These are phyloP conservation scores for Sporothrix variecibatus DNA, from an alignment of 2,329 filamentous ascomycete genomes.

Conservation along the genomic window DNA sequence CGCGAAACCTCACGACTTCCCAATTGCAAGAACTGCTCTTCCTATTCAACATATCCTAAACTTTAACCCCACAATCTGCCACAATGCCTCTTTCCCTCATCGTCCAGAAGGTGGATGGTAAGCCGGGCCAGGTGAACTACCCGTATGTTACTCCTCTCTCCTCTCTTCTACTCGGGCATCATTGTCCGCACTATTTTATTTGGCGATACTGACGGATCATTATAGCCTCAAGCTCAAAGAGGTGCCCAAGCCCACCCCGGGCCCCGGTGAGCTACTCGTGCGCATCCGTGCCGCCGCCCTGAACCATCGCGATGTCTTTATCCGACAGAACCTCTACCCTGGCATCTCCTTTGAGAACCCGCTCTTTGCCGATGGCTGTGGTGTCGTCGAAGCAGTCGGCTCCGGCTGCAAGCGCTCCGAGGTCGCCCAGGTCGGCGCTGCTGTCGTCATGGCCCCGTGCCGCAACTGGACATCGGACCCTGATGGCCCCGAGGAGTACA, in stretches of 20 bases:
- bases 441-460: conserved; percentile 77
- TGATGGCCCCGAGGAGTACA: conserved; percentile 69
- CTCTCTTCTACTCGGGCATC: background rate
- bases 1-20: background rate
- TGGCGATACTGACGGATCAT: background rate
- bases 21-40: background rate
- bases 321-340: conserved; percentile 89
- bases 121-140: conserved; percentile 87
- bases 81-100: conserved; percentile 60
- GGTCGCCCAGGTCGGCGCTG: conserved; percentile 57
- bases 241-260: conserved; percentile 63
- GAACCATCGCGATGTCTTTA: conserved; percentile 94
- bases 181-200: background rate
- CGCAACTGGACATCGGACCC: conserved; percentile 73
- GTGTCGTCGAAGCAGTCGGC: conserved; percentile 68
- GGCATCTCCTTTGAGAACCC: conserved; percentile 77
- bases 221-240: conserved; percentile 60
- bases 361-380: conserved; percentile 80
- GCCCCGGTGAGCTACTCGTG: conserved; percentile 70
- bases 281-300: conserved; percentile 77
- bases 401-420: conserved; percentile 42
- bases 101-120: conserved; percentile 67
- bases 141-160: conserved; percentile 59
- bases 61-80: background rate
- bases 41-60: background rate